Evolutionary conservation across 176 grass and related monocot genomes (phyloP).

Genomic region (Carex cristatella): DNA sequence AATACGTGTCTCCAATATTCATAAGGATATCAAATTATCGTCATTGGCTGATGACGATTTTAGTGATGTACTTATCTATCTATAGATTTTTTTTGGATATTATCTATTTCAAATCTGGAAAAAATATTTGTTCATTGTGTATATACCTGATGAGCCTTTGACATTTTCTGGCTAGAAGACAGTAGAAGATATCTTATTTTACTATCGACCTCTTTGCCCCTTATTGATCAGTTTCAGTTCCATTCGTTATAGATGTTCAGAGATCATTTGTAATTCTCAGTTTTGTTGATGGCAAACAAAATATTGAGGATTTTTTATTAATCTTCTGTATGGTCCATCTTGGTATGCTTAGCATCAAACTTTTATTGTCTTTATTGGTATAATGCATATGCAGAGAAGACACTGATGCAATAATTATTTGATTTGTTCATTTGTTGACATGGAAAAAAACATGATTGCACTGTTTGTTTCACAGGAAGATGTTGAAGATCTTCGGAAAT

Average conservation of each 20-base stretch:
- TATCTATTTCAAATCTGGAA: no score
- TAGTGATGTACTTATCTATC: constrained; percentile 52
- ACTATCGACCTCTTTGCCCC: neutral
- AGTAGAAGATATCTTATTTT: neutral
- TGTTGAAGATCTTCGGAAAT: constrained; percentile 47
- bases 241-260: neutral
- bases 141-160: no score
- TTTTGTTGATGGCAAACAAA: neutral
- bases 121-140: no score
- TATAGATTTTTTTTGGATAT: neutral
- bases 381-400: neutral
- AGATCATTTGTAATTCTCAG: neutral
- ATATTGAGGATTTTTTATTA: neutral
- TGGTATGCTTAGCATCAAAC: neutral
- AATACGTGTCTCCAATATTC: constrained; percentile 47
- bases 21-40: constrained; percentile 45
- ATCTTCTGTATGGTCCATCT: constrained; percentile 6
- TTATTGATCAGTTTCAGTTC: neutral
- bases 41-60: constrained; percentile 62
- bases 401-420: neutral
- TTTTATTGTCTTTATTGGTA: neutral
- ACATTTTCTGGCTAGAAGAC: no score
- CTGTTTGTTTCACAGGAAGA: constrained; percentile 62
- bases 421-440: neutral
- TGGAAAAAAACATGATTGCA: constrained; percentile 13